Percentiles rank a stretch among this genome's conserved stretches.
These are phyloP conservation scores for Porodaedalea pini DNA, from an alignment of 1,284 basidiomycete genomes.

Conservation along the genomic window DNA sequence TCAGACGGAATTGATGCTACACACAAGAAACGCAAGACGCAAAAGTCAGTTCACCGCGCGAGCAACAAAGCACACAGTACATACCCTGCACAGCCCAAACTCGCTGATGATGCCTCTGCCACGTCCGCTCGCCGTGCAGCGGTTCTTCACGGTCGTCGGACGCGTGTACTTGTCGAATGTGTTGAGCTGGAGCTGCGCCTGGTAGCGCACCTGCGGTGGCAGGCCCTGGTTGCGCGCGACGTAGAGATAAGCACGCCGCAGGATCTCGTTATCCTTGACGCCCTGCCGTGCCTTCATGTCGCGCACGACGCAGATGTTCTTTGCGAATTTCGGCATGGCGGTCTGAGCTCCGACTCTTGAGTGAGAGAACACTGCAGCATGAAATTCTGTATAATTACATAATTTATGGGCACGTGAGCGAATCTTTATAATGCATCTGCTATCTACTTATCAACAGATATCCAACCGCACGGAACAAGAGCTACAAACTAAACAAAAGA, in stretches of 20 bases:
- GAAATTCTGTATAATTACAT: too few species aligned
- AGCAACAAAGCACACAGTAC: conserved; percentile 30
- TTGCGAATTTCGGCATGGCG: conserved; percentile 31
- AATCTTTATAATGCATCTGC: too few species aligned
- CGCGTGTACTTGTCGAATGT: conserved; percentile 80
- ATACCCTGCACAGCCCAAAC: conserved; percentile 84
- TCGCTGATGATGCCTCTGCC: conserved; percentile 86
- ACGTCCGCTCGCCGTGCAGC: conserved; percentile 81
- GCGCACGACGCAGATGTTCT: conserved; percentile 63
- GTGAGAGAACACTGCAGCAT: background rate
- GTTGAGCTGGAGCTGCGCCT: conserved; percentile 94
- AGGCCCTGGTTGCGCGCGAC: conserved; percentile 86
- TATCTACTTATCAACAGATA: too few species aligned
- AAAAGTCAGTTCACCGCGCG: background rate
- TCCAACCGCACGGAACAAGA: too few species aligned
- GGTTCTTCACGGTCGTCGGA: conserved; percentile 82
- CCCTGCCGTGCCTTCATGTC: conserved; percentile 74
- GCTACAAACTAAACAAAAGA: too few species aligned
- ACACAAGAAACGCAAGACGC: background rate
- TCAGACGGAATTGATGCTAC: conserved; percentile 86
- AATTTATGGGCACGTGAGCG: too few species aligned
- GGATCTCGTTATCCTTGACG: conserved; percentile 72
- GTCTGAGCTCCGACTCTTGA: background rate
- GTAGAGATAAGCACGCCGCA: conserved; percentile 83
- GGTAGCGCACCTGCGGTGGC: conserved; percentile 83